Evolutionary conservation across 441 rosid genomes (phyloP), one percentile per base, ranked within the genome.

Genomic region (Erysimum pusillum): DNA sequence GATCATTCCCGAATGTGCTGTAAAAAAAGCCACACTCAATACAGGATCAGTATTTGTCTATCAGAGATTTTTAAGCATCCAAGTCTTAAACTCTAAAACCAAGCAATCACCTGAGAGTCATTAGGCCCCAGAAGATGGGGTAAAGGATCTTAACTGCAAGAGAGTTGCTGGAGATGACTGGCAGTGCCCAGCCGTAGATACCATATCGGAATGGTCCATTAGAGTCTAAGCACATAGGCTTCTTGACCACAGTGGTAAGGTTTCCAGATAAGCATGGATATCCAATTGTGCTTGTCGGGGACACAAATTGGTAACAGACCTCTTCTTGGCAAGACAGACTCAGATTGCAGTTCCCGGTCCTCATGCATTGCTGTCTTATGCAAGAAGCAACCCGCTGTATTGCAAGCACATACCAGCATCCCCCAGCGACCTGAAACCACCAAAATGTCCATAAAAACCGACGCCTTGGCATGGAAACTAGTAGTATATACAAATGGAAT

Each of bases 361-460:
- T 79, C 69, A 76, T 80, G 54, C 95, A 87, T 18, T 84, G 90
- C 18, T 85, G 69, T 46, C 75, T 81, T 45, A 90, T 85, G 73
- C 97, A 92, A 1, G 87, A 79, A 53, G 85, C 83, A 3, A 89
- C 91, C 6, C 94, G 88, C 60, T 85, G 87, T 15, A 84, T 85
- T 0, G 92, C 92, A 4, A 92, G 91, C 57, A 89, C 90, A 79
- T 90, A 90, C 97, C 97, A 92, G 67, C 92, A 89, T 62, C 91
- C 97, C 64, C 97, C 97, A 9, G 86, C 80, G 10, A 87, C 90
- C 97, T 92, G 74, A 4, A 39, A 28, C 51, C 64, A 38, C 25
- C 56, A 44, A 17, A 53, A 59, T 65, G n/a, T 34, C 71, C 75
- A 45, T 36, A 2, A 70, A 17, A 7, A 0, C 14, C 9, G 3